These are phyloP conservation scores for Aspergillus bombycis DNA, from an alignment of 2,329 filamentous ascomycete species.

Conservation along the genomic window DNA sequence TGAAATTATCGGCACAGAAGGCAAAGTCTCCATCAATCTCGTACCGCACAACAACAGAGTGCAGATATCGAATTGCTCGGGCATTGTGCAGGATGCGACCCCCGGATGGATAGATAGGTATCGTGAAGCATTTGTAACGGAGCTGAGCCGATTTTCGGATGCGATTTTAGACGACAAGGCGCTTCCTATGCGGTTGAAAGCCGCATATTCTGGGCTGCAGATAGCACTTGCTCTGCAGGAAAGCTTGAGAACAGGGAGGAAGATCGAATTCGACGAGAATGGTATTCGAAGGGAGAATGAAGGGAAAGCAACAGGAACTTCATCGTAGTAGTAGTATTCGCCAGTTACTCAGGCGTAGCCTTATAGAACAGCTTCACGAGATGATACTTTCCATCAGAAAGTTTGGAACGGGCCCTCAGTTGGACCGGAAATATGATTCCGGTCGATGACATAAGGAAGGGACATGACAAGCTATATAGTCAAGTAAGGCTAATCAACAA, in stretches of 20 bases:
- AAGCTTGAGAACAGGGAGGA: not conserved
- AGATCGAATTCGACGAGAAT: not conserved
- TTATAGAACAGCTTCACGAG: too few relatives aligned
- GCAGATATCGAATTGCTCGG: conserved; percentile 39
- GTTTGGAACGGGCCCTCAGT: too few relatives aligned
- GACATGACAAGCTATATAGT: too few relatives aligned
- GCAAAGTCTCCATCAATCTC: conserved; percentile 24
- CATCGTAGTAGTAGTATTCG: not conserved
- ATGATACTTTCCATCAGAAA: too few relatives aligned
- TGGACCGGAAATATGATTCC: not conserved
- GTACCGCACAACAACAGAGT: conserved; percentile 32
- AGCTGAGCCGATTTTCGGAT: not conserved
- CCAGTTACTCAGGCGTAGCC: not conserved
- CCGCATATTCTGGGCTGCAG: not conserved
- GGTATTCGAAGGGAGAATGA: not conserved
- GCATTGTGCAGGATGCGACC: conserved; percentile 44
- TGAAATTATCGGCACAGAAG: conserved; percentile 32
- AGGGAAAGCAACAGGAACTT: too few relatives aligned
- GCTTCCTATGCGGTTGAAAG: not conserved
- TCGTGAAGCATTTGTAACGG: not conserved
- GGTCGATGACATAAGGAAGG: not conserved
- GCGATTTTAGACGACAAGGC: not conserved
- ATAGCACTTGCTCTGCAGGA: not conserved
- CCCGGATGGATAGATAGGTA: not conserved
- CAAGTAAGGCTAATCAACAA: not conserved